Evolutionary conservation across 2,329 filamentous ascomycete genomes (phyloP), one percentile per base, ranked within the genome.

Genomic region (Zelopaecilomyces penicillatus): DNA sequence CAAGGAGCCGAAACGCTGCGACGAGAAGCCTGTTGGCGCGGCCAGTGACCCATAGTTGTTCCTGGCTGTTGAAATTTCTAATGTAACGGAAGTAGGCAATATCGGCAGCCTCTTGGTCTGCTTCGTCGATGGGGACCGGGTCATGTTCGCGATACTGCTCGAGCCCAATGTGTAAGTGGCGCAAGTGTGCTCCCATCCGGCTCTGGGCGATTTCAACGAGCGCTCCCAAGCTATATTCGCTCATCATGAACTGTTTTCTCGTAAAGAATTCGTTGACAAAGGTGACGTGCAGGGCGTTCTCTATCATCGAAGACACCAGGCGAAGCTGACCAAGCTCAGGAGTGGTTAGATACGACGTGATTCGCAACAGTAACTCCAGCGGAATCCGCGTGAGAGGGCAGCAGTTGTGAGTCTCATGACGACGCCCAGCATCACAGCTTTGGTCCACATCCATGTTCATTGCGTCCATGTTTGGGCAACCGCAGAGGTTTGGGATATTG

Each of bases 241-340:
- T 73, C 43, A 83, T 55, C 74, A 82, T 80, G 61, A 84, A 85
- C 55, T 84, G 80, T 54, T 75, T 77, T 58, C 78, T 79, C 41
- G 65, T 68, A 61, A 86, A 85, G 66, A 82, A 85, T 50, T 83
- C 79, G 27, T 65, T 65, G 29, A 73, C 67, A 52, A 84, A 85
- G 31, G 66, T 66, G 40, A 70, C 65, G 58, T 77, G 76, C 9
- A 83, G 64, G 2, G 66, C 63, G 19, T 61, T 61, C 55, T 84
- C 79, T 9, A 80, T 56, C 12, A 65, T 58, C 44, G 71, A 76
- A 64, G 78, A 82, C 3, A 69, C 69, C 11, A 71, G 61, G 5
- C 82, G 78, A 6, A 84, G 57, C 9, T 62, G 57, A 46, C 73
- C 67, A 12, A 83, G 69, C 6, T 83, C 79, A 0, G 60, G 43